Conservation (phyloP, 2,329 filamentous ascomycete species). For the Botrytis squamosa region DNA sequence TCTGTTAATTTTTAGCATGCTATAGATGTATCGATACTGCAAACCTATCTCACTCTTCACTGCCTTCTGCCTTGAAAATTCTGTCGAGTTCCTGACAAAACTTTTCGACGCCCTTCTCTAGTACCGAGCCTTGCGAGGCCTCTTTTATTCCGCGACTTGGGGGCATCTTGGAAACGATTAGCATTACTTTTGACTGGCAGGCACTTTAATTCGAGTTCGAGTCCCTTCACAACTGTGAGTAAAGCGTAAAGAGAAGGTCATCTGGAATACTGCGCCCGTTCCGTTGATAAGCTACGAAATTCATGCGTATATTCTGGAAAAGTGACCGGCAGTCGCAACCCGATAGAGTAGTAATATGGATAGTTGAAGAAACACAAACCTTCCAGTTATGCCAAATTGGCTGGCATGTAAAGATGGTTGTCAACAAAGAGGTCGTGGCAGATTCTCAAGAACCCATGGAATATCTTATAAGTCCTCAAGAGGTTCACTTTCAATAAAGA, state of each 20-base stretch:
- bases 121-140: neutral
- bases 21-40: neutral
- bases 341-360: neutral
- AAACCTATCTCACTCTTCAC: neutral
- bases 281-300: neutral
- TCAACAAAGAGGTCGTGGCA: neutral
- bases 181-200: neutral
- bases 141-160: constrained; percentile 2
- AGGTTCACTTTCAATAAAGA: neutral
- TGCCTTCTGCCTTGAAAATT: neutral
- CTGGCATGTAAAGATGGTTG: neutral
- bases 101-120: neutral
- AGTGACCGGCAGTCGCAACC: neutral
- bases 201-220: neutral
- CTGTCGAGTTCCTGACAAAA: neutral
- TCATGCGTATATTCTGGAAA: neutral
- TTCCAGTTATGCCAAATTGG: neutral
- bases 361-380: neutral
- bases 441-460: neutral
- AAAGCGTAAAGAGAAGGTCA: neutral
- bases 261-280: neutral
- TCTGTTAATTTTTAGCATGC: neutral
- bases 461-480: neutral
- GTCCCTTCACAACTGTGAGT: neutral
- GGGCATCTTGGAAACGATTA: constrained; percentile 12